These are phyloP conservation scores for Tricholoma sp. DNA, from an alignment of 768 basidiomycete genomes.

Conservation along the genomic window DNA sequence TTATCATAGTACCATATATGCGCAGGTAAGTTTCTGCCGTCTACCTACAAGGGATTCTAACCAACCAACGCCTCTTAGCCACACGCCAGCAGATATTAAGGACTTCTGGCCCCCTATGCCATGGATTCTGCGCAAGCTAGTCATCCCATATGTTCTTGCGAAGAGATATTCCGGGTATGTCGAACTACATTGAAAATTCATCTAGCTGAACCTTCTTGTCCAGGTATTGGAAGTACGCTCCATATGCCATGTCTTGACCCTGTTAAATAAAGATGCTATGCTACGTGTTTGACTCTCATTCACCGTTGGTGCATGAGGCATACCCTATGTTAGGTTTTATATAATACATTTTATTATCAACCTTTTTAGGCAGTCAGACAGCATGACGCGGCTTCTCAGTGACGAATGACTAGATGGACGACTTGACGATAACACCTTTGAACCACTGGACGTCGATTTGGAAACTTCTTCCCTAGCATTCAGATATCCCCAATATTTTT, in stretches of 20 bases:
- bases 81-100: conserved; percentile 33
- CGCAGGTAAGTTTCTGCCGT: conserved; percentile 20
- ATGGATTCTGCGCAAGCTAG: conserved; percentile 31
- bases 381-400: too few relatives aligned
- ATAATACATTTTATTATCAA: too few relatives aligned
- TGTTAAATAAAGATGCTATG: too few relatives aligned
- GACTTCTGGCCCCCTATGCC: conserved; percentile 32
- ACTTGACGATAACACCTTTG: too few relatives aligned
- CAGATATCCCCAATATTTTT: too few relatives aligned
- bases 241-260: conserved; percentile 24
- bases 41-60: background rate
- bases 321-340: too few relatives aligned
- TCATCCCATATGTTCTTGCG: conserved; percentile 32
- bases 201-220: background rate
- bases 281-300: too few relatives aligned
- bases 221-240: conserved; percentile 36
- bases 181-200: background rate
- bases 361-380: too few relatives aligned
- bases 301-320: too few relatives aligned
- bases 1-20: conserved; percentile 30
- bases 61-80: conserved; percentile 16
- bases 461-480: too few relatives aligned
- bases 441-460: too few relatives aligned
- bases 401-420: too few relatives aligned
- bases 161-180: conserved; percentile 30